A percentile compares a stretch with the other conserved stretches of the same genome.
Conservation (phyloP, 805 yeast genomes). For the Metschnikowia cubensis region DNA sequence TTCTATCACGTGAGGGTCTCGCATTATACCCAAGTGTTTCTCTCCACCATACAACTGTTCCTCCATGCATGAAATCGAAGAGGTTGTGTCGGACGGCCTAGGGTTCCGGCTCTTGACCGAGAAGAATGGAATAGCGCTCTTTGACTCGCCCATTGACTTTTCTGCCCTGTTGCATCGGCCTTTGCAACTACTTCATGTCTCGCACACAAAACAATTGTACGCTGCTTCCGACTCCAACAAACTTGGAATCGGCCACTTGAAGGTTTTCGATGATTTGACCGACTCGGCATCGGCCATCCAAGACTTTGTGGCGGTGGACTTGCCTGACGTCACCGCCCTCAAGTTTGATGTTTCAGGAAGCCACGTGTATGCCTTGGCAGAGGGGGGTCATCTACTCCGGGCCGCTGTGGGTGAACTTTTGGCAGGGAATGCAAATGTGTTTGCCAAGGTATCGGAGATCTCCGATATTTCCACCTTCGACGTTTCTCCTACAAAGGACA, state of each 20-base stretch:
- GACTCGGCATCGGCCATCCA: conserved; percentile 5
- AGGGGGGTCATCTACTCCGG: conserved; percentile 19
- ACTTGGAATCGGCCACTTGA: conserved; percentile 33
- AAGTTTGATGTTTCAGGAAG: conserved; percentile 18
- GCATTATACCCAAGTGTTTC: background rate
- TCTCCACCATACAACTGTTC: background rate
- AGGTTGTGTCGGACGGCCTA: conserved; percentile 34
- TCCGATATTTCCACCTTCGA: conserved; percentile 15
- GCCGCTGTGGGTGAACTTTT: conserved; percentile 13
- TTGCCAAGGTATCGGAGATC: background rate
- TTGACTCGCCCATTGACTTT: conserved; percentile 28
- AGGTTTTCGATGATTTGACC: conserved; percentile 24
- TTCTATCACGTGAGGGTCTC: background rate
- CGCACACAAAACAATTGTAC: conserved; percentile 26
- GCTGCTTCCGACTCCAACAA: conserved; percentile 37
- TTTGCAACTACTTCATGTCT: conserved; percentile 35
- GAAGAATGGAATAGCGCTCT: conserved; percentile 27
- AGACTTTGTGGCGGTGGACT: conserved; percentile 4
- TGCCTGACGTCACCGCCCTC: conserved; percentile 18
- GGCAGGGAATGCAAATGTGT: background rate
- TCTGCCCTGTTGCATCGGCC: conserved; percentile 11
- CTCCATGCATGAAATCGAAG: conserved; percentile 12
- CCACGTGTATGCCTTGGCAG: conserved; percentile 24
- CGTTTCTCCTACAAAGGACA: conserved; percentile 19
- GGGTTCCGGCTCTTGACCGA: conserved; percentile 42